Evolutionary conservation across 345 rosid genomes (phyloP).

Genomic region (Zanthoxylum bungeanum): DNA sequence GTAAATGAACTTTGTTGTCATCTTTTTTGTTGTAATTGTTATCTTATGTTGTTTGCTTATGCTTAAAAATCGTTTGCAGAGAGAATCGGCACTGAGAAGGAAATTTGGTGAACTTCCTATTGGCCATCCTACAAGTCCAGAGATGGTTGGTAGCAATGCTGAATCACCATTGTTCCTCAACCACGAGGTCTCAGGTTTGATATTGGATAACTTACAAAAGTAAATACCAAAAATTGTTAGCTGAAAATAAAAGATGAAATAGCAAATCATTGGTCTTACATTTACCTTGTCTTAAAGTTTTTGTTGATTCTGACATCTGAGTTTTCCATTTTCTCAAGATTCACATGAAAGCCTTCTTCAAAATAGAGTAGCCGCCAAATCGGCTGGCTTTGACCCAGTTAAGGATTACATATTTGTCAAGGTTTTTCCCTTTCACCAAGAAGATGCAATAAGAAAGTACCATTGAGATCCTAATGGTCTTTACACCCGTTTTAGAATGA

Average conservation of each 20-base stretch:
- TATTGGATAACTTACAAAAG: slow-evolving; percentile 19
- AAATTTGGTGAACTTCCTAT: slow-evolving; percentile 52
- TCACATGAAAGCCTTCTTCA: slow-evolving; percentile 17
- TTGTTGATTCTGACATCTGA: slow-evolving; percentile 26
- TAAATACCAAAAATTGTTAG: slow-evolving; percentile 4
- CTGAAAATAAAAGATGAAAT: slow-evolving; percentile 8
- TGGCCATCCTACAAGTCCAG: slow-evolving; percentile 28
- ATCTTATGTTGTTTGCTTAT: slow-evolving; percentile 10
- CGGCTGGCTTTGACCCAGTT: slow-evolving; percentile 34
- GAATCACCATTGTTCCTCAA: slow-evolving; percentile 7
- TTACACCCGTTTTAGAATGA: slow-evolving; percentile 36
- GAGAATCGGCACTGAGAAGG: slow-evolving; percentile 76
- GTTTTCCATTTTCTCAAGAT: slow-evolving; percentile 41
- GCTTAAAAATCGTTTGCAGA: slow-evolving; percentile 42
- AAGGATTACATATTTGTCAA: slow-evolving; percentile 31
- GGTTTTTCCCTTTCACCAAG: slow-evolving; percentile 12
- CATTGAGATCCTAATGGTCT: slow-evolving; percentile 30
- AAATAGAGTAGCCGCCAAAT: slow-evolving; percentile 18
- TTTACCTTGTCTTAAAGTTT: slow-evolving; percentile 8
- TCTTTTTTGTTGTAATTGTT: neutral
- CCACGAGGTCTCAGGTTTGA: slow-evolving; percentile 53
- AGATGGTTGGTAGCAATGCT: slow-evolving; percentile 17
- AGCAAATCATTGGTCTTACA: neutral
- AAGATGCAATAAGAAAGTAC: neutral
- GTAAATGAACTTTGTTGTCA: neutral